These are phyloP conservation scores for Colletotrichum truncatum DNA, from an alignment of 2,329 filamentous ascomycete genomes.

Conservation along the genomic window DNA sequence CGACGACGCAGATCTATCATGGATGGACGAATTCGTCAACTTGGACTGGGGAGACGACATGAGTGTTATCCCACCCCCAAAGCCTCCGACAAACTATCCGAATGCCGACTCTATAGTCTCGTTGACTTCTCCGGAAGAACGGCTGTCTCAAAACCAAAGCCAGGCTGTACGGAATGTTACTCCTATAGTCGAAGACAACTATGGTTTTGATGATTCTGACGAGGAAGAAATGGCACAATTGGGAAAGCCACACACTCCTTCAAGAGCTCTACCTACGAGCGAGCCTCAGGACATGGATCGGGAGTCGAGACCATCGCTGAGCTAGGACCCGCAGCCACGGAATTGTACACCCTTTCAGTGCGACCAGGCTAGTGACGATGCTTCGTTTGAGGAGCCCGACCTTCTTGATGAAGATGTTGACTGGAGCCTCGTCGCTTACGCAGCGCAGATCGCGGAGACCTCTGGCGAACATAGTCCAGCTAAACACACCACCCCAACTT, in stretches of 20 bases:
- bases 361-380: not conserved
- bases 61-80: not conserved
- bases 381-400: slow-evolving; percentile 24
- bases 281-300: not conserved
- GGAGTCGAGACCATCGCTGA: not conserved
- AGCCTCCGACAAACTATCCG: not conserved
- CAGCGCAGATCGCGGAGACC: not conserved
- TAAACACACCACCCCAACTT: slow-evolving; percentile 31
- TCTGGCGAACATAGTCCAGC: not conserved
- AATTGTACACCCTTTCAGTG: not conserved
- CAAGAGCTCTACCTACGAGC: not conserved
- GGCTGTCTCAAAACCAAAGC: not conserved
- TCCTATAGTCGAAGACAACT: not conserved
- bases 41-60: not conserved
- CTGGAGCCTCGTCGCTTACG: slow-evolving; percentile 44
- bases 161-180: not conserved
- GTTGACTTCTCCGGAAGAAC: too few species aligned
- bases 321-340: not conserved
- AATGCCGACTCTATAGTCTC: not conserved
- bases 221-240: slow-evolving; percentile 8
- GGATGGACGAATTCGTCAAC: slow-evolving; percentile 19
- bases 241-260: not conserved
- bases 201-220: not conserved
- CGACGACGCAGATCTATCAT: not conserved
- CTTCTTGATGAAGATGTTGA: slow-evolving; percentile 50